These are phyloP conservation scores for Boletus edulis DNA, from an alignment of 768 basidiomycete species.

Conservation along the genomic window DNA sequence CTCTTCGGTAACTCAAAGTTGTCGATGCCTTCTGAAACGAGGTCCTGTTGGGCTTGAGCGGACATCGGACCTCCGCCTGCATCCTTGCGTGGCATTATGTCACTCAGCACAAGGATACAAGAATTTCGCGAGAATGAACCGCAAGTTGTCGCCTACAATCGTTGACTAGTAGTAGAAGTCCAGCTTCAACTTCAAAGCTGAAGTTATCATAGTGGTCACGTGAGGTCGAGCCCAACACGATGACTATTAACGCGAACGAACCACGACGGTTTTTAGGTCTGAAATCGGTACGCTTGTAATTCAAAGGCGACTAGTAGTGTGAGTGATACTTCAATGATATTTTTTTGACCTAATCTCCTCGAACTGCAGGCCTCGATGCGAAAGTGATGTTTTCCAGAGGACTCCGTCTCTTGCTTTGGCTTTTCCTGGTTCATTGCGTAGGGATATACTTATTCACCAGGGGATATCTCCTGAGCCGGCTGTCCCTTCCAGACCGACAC, in stretches of 20 bases:
- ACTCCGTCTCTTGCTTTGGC: conserved; percentile 46
- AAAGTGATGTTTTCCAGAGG: conserved; percentile 18
- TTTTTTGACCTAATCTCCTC: not conserved
- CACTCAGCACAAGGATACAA: not conserved
- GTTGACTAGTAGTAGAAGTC: too few relatives aligned
- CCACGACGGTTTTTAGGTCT: too few relatives aligned
- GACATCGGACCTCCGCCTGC: conserved; percentile 50
- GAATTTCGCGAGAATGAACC: too few relatives aligned
- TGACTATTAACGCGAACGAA: not conserved
- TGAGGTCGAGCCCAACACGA: not conserved
- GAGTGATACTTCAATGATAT: not conserved
- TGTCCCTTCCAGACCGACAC: conserved; percentile 28
- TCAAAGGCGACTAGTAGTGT: not conserved
- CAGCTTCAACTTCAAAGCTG: too few relatives aligned
- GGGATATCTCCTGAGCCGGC: conserved; percentile 86
- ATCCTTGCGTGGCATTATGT: conserved; percentile 70
- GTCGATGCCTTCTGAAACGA: conserved; percentile 81
- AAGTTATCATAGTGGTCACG: not conserved
- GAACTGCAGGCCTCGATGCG: not conserved
- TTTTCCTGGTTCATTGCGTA: conserved; percentile 65
- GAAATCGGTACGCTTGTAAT: not conserved
- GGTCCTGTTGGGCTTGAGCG: conserved; percentile 77
- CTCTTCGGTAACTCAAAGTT: conserved; percentile 87
- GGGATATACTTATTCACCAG: conserved; percentile 89
- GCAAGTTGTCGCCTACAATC: too few relatives aligned